Evolutionary conservation across 768 basidiomycete species (phyloP).

Genomic region (Auricularia sp.): DNA sequence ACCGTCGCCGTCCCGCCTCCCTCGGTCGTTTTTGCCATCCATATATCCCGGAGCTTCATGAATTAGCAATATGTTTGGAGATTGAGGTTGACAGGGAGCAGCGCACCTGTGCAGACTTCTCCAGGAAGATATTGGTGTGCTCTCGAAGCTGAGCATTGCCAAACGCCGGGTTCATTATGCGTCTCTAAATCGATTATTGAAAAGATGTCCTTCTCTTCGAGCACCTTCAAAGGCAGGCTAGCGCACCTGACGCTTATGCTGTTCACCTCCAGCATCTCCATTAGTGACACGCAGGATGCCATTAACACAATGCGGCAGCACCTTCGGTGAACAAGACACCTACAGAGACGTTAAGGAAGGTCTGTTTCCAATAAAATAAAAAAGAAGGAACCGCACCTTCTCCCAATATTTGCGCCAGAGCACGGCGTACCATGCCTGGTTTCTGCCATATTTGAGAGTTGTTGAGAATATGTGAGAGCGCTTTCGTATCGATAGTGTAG

Average conservation of each 20-base stretch:
- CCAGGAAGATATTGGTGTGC: conserved; percentile 44
- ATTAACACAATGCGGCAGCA: neutral
- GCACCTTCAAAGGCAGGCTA: neutral
- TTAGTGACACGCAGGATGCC: neutral
- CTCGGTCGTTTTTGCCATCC: conserved; percentile 1
- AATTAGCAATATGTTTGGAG: neutral
- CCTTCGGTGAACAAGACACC: neutral
- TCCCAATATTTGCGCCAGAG: neutral
- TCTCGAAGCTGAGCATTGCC: conserved; percentile 48
- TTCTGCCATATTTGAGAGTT: neutral
- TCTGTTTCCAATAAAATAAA: neutral
- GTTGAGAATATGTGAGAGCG: neutral
- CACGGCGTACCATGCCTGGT: neutral
- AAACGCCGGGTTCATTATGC: conserved; percentile 50
- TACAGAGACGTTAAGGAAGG: neutral
- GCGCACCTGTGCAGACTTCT: conserved; percentile 42
- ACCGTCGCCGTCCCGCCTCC: neutral
- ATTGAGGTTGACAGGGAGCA: neutral
- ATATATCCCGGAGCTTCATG: conserved; percentile 3
- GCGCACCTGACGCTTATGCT: neutral
- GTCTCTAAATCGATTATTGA: neutral
- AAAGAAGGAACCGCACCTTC: neutral
- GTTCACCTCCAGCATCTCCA: neutral
- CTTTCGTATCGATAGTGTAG: neutral
- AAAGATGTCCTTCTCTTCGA: neutral